phyloP scores from a whole-genome alignment of 2,329 filamentous ascomycete species.

The Cladophialophora psammophila region DNA sequence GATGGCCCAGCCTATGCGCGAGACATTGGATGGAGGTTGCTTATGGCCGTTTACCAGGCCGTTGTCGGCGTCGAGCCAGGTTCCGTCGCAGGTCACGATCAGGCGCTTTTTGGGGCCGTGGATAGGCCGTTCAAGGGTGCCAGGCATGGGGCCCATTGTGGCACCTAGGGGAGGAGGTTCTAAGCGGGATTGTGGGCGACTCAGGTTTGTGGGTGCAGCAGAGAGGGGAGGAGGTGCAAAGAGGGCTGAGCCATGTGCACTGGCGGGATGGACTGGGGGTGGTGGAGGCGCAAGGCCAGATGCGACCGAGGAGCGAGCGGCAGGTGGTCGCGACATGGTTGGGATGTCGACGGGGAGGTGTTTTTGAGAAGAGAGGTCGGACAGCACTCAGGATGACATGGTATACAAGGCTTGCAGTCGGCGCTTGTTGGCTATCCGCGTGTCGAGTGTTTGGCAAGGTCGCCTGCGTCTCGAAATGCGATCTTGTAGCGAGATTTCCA shows the following conservation, averaged over 20 bases:
- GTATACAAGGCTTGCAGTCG: constrained; percentile 13
- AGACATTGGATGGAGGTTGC: constrained; percentile 50
- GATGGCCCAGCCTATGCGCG: constrained; percentile 48
- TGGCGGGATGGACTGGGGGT: constrained; percentile 28
- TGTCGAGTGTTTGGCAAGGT: constrained; percentile 22
- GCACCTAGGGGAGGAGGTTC: constrained; percentile 39
- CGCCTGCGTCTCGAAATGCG: constrained; percentile 30
- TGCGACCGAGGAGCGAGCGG: constrained; percentile 33
- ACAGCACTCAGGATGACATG: constrained; percentile 9
- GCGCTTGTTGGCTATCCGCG: background rate
- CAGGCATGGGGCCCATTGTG: constrained; percentile 39
- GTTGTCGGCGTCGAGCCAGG: constrained; percentile 46
- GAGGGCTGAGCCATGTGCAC: constrained; percentile 32
- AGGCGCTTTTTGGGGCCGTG: constrained; percentile 43
- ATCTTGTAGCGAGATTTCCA: constrained; percentile 28
- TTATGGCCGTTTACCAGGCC: constrained; percentile 41
- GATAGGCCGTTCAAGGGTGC: constrained; percentile 36
- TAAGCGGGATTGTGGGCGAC: constrained; percentile 34
- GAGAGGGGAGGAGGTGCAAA: constrained; percentile 29
- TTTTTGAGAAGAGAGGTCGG: background rate
- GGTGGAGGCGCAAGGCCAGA: constrained; percentile 36
- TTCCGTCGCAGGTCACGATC: constrained; percentile 49
- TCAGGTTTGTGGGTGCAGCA: constrained; percentile 21
- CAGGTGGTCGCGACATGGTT: constrained; percentile 33
- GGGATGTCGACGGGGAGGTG: background rate